phyloP scores from a whole-genome alignment of 257 asterid species.

The Cordia subcordata region DNA sequence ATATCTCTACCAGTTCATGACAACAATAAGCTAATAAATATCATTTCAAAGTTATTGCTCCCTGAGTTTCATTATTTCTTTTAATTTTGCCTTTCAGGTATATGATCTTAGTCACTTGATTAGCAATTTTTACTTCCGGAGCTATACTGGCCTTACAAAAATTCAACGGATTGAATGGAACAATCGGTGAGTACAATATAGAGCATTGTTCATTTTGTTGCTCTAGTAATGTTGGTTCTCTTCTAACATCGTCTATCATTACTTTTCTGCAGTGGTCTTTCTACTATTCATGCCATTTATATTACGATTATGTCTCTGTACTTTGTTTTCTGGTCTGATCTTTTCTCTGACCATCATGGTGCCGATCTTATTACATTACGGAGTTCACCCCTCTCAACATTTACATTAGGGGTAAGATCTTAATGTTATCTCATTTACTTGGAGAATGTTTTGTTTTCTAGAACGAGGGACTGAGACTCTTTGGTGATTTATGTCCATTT shows the following conservation, averaged over 20 bases:
- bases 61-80: not conserved
- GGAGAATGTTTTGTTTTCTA: not conserved
- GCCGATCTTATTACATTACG: constrained; percentile 61
- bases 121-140: constrained; percentile 71
- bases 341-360: constrained; percentile 59
- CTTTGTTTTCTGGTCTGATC: constrained; percentile 84
- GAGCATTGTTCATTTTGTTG: constrained; percentile 5
- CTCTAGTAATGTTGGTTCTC: constrained; percentile 10
- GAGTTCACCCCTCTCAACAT: constrained; percentile 70
- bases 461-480: not conserved
- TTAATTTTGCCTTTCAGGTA: constrained; percentile 37
- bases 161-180: constrained; percentile 85
- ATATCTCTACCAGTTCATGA: not conserved
- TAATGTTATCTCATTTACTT: not conserved
- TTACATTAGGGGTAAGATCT: constrained; percentile 71
- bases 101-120: constrained; percentile 76
- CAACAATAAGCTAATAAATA: not conserved
- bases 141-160: constrained; percentile 71
- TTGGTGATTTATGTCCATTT: not conserved
- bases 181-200: constrained; percentile 63
- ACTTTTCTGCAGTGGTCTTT: constrained; percentile 68
- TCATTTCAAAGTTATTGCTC: not conserved
- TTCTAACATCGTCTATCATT: constrained; percentile 13
- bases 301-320: constrained; percentile 65
- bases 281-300: constrained; percentile 89